Percentiles rank a stretch among this genome's conserved stretches.
Evolutionary conservation across 2,329 filamentous ascomycete species (phyloP).

Genomic region (Fusarium tuaranense): DNA sequence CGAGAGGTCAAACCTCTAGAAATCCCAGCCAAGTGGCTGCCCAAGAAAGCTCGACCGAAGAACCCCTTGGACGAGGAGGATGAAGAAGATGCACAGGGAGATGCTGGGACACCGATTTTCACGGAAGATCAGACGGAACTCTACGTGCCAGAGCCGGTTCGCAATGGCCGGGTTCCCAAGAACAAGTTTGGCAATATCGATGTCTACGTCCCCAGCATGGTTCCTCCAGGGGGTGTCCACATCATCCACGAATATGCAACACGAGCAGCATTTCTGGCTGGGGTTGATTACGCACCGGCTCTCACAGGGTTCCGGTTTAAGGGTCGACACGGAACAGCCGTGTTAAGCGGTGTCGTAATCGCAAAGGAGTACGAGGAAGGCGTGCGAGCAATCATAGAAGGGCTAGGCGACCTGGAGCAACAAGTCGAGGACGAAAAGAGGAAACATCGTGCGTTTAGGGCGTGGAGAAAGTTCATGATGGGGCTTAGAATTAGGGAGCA

Average conservation of each 20-base stretch:
- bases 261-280: slow-evolving; percentile 79
- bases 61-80: slow-evolving; percentile 41
- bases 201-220: slow-evolving; percentile 91
- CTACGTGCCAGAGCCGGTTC: slow-evolving; percentile 82
- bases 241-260: slow-evolving; percentile 70
- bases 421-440: slow-evolving; percentile 76
- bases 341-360: slow-evolving; percentile 82
- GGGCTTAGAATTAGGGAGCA: slow-evolving; percentile 81
- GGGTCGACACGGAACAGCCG: slow-evolving; percentile 86
- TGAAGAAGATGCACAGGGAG: slow-evolving; percentile 46
- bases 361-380: slow-evolving; percentile 79
- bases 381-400: slow-evolving; percentile 75
- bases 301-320: slow-evolving; percentile 91
- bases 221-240: slow-evolving; percentile 84
- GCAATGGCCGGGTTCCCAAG: slow-evolving; percentile 81
- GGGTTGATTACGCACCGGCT: slow-evolving; percentile 89
- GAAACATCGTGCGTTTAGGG: slow-evolving; percentile 78
- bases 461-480: slow-evolving; percentile 77
- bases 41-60: slow-evolving; percentile 57
- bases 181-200: slow-evolving; percentile 97
- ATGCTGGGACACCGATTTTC: slow-evolving; percentile 68
- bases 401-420: slow-evolving; percentile 73
- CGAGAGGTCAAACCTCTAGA: slow-evolving; percentile 82
- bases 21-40: slow-evolving; percentile 82
- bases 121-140: slow-evolving; percentile 74